Base-by-base conservation (phyloP, 495 filamentous ascomycete genomes). In the Rusavskia elegans region DNA sequence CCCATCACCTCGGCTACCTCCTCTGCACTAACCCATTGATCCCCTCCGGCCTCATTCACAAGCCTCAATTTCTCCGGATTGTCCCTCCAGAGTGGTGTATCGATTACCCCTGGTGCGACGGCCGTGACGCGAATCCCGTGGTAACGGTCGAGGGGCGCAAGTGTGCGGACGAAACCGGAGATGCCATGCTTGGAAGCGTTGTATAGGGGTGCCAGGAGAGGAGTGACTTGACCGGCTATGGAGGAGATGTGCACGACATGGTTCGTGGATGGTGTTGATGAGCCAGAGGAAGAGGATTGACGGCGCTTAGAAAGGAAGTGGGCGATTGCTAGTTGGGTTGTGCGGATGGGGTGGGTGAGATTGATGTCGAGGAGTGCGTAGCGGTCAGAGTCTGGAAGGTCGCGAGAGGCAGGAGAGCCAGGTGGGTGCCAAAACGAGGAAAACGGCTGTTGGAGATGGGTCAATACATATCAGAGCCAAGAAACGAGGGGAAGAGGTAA, bases 351-450 rank as follows among this genome's bases (percentile, higher is more conserved):
- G 61, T 84, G 82, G 6, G 77, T 82, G 55, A 84, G 46, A 61
- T 83, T 83, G 66, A 85, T 80, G 59, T 84, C 80, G 35, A 85
- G 36, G 52, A 66, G 55, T 19, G 73, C 72, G 58, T 84, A 85
- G 50, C 70, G 66, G 49, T 71, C 69, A 1, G 68, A 58, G 23
- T 63, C 54, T 4, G 59, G 62, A 2, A 65, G 41, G 56, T 83
- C 80, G 51, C 68, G 72, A 41, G 77, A 78, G 10, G 61, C 56
- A 0, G 67, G 42, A 0, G 64, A 61, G 41, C 74, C 74, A 8
- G 81, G 81, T 5, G 80, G 80, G 30, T 74, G 69, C 80, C 79
- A 84, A 70, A 84, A 85, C 57, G 75, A 77, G 55, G 67, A 77
- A 70, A 76, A 84, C 56, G 74, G 68, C 63, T 73, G 51, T 49